These are phyloP conservation scores for Grosmannia clavigera DNA, from an alignment of 2,329 filamentous ascomycete species.

Conservation along the genomic window DNA sequence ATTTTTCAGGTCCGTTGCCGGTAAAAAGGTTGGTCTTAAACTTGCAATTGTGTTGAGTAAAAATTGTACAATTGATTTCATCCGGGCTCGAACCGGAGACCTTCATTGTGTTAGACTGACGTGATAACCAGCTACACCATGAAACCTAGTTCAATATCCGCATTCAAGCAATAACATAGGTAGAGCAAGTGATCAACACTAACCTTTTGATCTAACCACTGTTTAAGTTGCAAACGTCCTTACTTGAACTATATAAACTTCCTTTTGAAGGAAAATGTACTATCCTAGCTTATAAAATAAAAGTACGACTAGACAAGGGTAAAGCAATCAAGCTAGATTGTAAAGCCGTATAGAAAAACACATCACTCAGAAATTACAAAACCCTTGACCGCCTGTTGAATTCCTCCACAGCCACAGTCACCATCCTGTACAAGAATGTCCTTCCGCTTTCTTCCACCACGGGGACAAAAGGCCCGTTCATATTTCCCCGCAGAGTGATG, in stretches of 20 bases:
- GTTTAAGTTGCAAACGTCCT: too few relatives aligned
- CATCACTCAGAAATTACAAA: background rate
- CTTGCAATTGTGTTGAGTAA: background rate
- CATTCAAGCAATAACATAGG: too few relatives aligned
- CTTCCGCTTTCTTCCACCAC: constrained; percentile 73
- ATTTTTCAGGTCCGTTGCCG: too few relatives aligned
- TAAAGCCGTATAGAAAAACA: background rate
- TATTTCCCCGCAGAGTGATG: constrained; percentile 75
- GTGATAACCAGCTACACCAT: constrained; percentile 5
- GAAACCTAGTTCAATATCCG: background rate
- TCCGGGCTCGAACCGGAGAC: constrained; percentile 4
- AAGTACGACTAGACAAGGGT: too few relatives aligned
- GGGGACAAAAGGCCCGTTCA: constrained; percentile 88
- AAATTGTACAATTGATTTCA: background rate
- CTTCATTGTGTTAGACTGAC: constrained; percentile 5
- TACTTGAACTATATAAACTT: too few relatives aligned
- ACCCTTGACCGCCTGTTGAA: constrained; percentile 44
- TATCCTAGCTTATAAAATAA: too few relatives aligned
- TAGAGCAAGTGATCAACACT: too few relatives aligned
- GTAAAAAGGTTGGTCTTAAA: too few relatives aligned
- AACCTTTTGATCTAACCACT: too few relatives aligned
- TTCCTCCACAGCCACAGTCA: constrained; percentile 53
- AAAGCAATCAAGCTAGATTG: background rate
- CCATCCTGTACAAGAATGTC: constrained; percentile 51
- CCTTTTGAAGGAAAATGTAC: too few relatives aligned